Conservation (phyloP, 257 asterid species). For the Coffea canephora region DNA sequence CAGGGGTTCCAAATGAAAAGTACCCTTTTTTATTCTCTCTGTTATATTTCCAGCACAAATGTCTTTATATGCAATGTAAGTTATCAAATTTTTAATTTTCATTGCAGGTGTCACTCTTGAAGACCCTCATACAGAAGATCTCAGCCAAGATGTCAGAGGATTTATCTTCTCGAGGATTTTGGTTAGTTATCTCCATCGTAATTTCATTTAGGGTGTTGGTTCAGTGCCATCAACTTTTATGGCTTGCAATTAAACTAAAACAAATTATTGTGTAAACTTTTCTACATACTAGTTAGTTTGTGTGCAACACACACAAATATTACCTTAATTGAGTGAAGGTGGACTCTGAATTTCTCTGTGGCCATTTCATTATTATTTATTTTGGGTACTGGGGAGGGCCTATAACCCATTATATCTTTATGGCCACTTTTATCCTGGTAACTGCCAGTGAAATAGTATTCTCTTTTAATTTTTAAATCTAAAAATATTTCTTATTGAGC, state of each 20-base stretch:
- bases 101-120: slow-evolving; percentile 92
- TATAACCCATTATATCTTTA: background rate
- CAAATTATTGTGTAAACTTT: background rate
- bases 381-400: no score
- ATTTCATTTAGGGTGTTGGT: slow-evolving; percentile 1
- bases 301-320: background rate
- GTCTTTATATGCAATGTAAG: background rate
- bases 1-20: background rate
- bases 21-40: no score
- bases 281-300: background rate
- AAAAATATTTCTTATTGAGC: background rate
- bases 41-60: background rate
- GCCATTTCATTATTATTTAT: no score
- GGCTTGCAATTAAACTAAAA: background rate
- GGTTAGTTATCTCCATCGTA: slow-evolving; percentile 47
- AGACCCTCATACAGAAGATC: slow-evolving; percentile 98
- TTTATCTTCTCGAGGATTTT: slow-evolving; percentile 87
- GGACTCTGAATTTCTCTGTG: background rate
- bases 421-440: background rate
- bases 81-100: background rate
- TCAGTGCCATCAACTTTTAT: background rate
- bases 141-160: slow-evolving; percentile 97
- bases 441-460: background rate
- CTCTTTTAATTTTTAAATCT: background rate
- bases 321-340: background rate